These are phyloP conservation scores for Neurospora sp. DNA, from an alignment of 495 filamentous ascomycete species.

Conservation along the genomic window DNA sequence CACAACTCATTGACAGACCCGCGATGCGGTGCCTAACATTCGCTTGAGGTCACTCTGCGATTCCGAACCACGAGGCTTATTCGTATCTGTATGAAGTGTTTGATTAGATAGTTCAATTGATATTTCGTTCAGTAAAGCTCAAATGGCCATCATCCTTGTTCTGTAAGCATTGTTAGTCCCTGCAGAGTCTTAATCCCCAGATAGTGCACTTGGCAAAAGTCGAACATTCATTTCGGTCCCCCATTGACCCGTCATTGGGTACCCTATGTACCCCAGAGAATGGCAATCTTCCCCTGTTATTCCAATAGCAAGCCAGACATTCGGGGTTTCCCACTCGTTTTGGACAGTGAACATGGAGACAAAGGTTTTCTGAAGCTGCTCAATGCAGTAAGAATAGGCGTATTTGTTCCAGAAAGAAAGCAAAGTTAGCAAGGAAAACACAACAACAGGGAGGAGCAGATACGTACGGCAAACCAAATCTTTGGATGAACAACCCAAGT, in stretches of 20 bases:
- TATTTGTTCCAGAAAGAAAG: no score
- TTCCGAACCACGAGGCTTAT: not conserved
- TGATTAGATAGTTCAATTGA: rapidly evolving
- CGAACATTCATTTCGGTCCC: not conserved
- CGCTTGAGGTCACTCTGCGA: not conserved
- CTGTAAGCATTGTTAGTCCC: rapidly evolving
- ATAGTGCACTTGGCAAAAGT: not conserved
- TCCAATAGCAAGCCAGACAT: no score
- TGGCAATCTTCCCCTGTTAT: not conserved
- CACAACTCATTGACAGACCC: not conserved
- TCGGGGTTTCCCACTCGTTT: no score
- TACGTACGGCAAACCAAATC: no score
- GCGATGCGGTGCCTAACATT: not conserved
- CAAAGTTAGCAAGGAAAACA: no score
- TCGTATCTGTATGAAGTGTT: not conserved
- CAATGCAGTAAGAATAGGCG: no score
- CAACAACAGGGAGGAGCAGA: no score
- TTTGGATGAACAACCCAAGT: no score
- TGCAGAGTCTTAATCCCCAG: not conserved
- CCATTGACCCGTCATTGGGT: not conserved
- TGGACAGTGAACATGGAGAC: no score
- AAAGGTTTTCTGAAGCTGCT: no score
- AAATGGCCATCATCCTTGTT: not conserved
- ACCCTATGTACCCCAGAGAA: not conserved
- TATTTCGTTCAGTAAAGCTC: not conserved